A percentile compares a stretch with the other conserved stretches of the same genome.
These are phyloP conservation scores for Gaeumannomyces sp. DNA, from an alignment of 2,329 filamentous ascomycete genomes.

Conservation along the genomic window DNA sequence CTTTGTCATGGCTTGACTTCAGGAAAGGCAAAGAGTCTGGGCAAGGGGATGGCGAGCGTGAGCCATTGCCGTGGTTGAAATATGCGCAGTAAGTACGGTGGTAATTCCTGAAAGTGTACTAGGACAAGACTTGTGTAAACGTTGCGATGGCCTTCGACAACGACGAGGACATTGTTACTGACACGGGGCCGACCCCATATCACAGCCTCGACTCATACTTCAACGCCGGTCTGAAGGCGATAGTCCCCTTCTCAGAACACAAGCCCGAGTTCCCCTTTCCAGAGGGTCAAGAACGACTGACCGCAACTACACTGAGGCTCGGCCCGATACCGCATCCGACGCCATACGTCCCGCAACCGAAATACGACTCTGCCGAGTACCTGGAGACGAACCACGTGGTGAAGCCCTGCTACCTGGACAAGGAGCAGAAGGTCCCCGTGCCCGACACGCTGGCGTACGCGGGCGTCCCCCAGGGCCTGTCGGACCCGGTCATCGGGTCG, in stretches of 20 bases:
- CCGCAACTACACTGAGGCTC: constrained; percentile 27
- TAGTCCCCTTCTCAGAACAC: constrained; percentile 59
- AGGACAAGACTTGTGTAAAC: too few relatives aligned
- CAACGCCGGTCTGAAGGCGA: constrained; percentile 63
- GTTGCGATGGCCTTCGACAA: too few relatives aligned
- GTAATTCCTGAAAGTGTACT: too few relatives aligned
- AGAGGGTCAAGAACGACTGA: constrained; percentile 25
- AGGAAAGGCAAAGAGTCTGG: constrained; percentile 18
- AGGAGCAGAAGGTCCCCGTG: constrained; percentile 46
- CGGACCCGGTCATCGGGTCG: constrained; percentile 71
- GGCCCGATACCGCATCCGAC: constrained; percentile 37
- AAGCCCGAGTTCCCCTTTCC: constrained; percentile 65
- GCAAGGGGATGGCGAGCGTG: constrained; percentile 20
- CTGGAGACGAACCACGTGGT: constrained; percentile 44
- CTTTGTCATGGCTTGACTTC: constrained; percentile 16
- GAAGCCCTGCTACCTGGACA: constrained; percentile 58
- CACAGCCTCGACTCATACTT: constrained; percentile 70
- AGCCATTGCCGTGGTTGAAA: constrained; percentile 30
- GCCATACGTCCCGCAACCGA: constrained; percentile 63
- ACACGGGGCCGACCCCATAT: neutral
- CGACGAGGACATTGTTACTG: neutral
- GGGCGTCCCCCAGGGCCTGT: constrained; percentile 53
- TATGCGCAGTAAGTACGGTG: constrained; percentile 35
- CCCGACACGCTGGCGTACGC: constrained; percentile 62
- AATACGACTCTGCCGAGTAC: constrained; percentile 54